These are phyloP conservation scores for Zymoseptoria passerinii DNA, from an alignment of 2,329 filamentous ascomycete species.

Conservation along the genomic window DNA sequence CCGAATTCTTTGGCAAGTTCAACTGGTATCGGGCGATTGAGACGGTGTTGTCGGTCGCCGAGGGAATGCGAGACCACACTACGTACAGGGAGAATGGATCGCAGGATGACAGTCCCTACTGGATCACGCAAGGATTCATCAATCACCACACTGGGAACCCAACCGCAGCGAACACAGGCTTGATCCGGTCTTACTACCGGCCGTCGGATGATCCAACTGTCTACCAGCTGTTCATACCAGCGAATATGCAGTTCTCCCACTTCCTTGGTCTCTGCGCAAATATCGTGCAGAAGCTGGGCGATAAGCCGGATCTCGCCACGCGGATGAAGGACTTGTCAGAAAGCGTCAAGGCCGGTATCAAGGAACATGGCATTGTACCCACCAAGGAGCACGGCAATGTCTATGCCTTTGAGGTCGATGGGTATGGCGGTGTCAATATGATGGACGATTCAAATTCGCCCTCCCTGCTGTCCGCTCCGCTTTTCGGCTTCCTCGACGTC, in stretches of 20 bases:
- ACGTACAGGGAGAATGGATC: constrained; percentile 12
- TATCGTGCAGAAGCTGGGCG: constrained; percentile 29
- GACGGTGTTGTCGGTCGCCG: constrained; percentile 8
- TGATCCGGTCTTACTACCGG: constrained; percentile 41
- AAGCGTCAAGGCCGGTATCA: constrained; percentile 6
- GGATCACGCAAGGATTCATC: constrained; percentile 5
- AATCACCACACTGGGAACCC: constrained; percentile 41
- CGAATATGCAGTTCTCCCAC: constrained; percentile 62
- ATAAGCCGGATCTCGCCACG: constrained; percentile 18
- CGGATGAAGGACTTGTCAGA: constrained; percentile 8
- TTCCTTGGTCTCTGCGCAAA: constrained; percentile 47
- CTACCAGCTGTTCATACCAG: constrained; percentile 40
- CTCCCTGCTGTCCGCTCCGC: constrained; percentile 43
- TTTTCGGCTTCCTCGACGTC: constrained; percentile 10
- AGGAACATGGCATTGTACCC: constrained; percentile 31
- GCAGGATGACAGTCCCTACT: constrained; percentile 6
- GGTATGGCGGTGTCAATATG: constrained; percentile 40
- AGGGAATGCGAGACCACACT: constrained; percentile 9
- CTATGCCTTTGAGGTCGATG: constrained; percentile 41
- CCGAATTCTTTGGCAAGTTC: constrained; percentile 13
- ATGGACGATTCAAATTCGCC: constrained; percentile 67
- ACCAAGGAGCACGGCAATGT: constrained; percentile 32
- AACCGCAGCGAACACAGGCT: constrained; percentile 36
- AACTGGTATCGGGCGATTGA: constrained; percentile 9
- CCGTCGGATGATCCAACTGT: constrained; percentile 42